These are phyloP conservation scores for Penicillium maclennaniae DNA, from an alignment of 495 filamentous ascomycete genomes.

Conservation along the genomic window DNA sequence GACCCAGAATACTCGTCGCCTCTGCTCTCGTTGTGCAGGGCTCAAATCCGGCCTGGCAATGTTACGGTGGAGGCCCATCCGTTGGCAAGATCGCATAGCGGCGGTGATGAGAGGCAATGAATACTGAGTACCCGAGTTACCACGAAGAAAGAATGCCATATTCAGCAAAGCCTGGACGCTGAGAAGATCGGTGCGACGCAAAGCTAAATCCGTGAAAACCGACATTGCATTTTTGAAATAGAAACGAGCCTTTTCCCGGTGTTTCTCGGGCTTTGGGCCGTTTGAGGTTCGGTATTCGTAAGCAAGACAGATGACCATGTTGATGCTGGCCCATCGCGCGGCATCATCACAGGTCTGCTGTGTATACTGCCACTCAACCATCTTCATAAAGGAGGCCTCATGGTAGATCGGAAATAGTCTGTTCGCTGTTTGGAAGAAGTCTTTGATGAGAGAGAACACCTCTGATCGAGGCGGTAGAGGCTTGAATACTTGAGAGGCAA, in stretches of 20 bases:
- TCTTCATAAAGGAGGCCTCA: constrained; percentile 89
- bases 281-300: constrained; percentile 87
- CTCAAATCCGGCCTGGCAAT: constrained; percentile 81
- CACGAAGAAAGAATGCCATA: constrained; percentile 92
- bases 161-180: constrained; percentile 92
- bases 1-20: constrained; percentile 96
- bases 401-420: constrained; percentile 95
- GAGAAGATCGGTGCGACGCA: constrained; percentile 89
- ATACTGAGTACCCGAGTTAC: constrained; percentile 89
- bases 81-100: constrained; percentile 83
- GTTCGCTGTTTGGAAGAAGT: constrained; percentile 95
- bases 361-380: constrained; percentile 92
- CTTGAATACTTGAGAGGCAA: constrained; percentile 73
- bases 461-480: constrained; percentile 75
- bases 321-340: constrained; percentile 95
- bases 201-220: constrained; percentile 80
- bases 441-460: constrained; percentile 73
- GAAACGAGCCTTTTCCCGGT: constrained; percentile 83
- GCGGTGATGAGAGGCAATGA: constrained; percentile 86
- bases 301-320: constrained; percentile 84
- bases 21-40: constrained; percentile 80
- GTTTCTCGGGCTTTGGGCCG: constrained; percentile 77
- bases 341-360: constrained; percentile 85
- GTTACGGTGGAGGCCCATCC: constrained; percentile 91
- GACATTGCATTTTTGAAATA: constrained; percentile 96